Percentiles rank a stretch among this genome's conserved stretches.
These are phyloP conservation scores for Mucor lusitanicus DNA, from an alignment of 371 early-diverging fungal species.

Conservation along the genomic window DNA sequence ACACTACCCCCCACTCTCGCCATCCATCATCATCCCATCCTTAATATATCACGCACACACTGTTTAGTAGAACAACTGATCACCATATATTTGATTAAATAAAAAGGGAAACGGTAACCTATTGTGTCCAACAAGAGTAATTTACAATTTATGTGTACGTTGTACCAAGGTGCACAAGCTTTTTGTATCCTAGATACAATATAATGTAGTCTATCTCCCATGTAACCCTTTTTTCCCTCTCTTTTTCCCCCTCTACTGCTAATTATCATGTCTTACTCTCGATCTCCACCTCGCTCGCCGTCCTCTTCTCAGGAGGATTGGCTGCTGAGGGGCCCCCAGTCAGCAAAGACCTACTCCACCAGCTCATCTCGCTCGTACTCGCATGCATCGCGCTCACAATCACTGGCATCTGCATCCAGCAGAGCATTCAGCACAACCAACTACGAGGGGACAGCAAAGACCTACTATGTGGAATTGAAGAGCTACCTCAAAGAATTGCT, in stretches of 20 bases:
- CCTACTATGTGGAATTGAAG: constrained; percentile 38
- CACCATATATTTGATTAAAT: background rate
- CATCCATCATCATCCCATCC: background rate
- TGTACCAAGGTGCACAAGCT: constrained; percentile 17
- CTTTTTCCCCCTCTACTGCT: background rate
- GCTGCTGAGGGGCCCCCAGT: constrained; percentile 31
- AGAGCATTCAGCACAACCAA: constrained; percentile 23
- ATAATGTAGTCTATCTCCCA: background rate
- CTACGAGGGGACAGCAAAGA: constrained; percentile 36
- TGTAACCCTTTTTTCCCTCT: background rate
- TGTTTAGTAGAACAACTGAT: background rate
- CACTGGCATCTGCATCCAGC: constrained; percentile 36
- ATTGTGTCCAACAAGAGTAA: background rate
- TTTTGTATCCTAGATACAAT: background rate
- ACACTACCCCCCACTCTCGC: background rate
- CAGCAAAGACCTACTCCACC: constrained; percentile 32
- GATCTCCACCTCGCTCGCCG: constrained; percentile 42
- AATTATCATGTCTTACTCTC: constrained; percentile 32
- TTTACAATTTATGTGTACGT: background rate
- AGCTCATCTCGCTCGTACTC: constrained; percentile 36
- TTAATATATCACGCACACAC: background rate
- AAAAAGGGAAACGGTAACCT: background rate
- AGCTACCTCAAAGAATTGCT: constrained; percentile 31
- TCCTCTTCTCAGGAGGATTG: constrained; percentile 39
- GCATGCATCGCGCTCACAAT: constrained; percentile 39